Conservation (phyloP, 805 yeast genomes). For the Cyberlindnera euphorbiae region DNA sequence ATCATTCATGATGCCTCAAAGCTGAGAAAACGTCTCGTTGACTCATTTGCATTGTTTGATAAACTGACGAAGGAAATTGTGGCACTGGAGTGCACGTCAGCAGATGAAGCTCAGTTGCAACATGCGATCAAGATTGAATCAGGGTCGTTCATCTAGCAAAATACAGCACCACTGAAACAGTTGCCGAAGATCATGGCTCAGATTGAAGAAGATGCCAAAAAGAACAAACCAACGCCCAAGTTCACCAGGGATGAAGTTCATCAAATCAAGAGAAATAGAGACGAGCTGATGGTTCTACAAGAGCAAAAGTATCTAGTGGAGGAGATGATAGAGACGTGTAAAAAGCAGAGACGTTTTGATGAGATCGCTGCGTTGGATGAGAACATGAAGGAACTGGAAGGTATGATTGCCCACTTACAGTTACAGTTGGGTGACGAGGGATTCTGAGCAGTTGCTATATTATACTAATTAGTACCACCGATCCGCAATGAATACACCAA, state of each 20-base stretch:
- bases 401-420: slow-evolving; percentile 4
- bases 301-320: slow-evolving; percentile 78
- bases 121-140: slow-evolving; percentile 54
- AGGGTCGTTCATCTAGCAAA: slow-evolving; percentile 58
- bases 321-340: slow-evolving; percentile 56
- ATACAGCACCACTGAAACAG: slow-evolving; percentile 58
- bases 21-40: slow-evolving; percentile 41
- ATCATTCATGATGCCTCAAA: slow-evolving; percentile 33
- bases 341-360: slow-evolving; percentile 68
- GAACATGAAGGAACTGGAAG: slow-evolving; percentile 36
- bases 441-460: not conserved
- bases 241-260: slow-evolving; percentile 38
- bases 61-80: slow-evolving; percentile 40
- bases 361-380: slow-evolving; percentile 58
- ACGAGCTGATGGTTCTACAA: slow-evolving; percentile 77
- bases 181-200: slow-evolving; percentile 43
- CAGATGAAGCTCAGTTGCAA: slow-evolving; percentile 43
- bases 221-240: slow-evolving; percentile 14
- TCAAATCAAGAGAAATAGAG: slow-evolving; percentile 56
- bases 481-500: not conserved
- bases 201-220: slow-evolving; percentile 13
- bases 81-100: slow-evolving; percentile 28
- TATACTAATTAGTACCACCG: not conserved
- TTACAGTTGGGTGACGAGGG: slow-evolving; percentile 7
- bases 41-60: slow-evolving; percentile 49